These are phyloP conservation scores for Neurospora sp. DNA, from an alignment of 495 filamentous ascomycete species.

Conservation along the genomic window DNA sequence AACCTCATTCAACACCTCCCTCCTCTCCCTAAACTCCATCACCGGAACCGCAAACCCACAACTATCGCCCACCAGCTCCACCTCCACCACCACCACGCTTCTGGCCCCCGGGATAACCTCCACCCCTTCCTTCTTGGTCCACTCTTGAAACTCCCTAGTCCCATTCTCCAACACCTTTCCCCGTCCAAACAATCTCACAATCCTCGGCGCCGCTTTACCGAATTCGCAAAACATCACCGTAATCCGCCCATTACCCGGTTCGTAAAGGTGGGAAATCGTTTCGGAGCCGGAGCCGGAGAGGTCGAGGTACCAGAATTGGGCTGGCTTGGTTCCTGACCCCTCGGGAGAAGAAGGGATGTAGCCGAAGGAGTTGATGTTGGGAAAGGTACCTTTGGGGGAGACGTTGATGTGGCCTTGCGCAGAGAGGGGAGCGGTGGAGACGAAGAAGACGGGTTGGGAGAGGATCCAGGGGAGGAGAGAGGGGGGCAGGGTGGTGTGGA, in stretches of 20 bases:
- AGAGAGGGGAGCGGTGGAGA: constrained; percentile 52
- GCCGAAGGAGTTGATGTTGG: constrained; percentile 39
- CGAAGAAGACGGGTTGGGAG: constrained; percentile 57
- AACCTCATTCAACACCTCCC: constrained; percentile 36
- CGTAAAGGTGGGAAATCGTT: constrained; percentile 62
- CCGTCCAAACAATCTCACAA: constrained; percentile 60
- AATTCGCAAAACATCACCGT: constrained; percentile 67
- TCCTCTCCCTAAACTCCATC: constrained; percentile 40
- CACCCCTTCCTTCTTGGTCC: constrained; percentile 37
- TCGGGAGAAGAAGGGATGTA: constrained; percentile 25
- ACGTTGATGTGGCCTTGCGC: constrained; percentile 51
- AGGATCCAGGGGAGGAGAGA: constrained; percentile 48
- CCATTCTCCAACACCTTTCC: constrained; percentile 55
- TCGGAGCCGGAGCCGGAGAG: constrained; percentile 61
- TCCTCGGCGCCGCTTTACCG: constrained; percentile 39
- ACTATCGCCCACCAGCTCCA: constrained; percentile 51
- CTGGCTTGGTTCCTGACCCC: constrained; percentile 14
- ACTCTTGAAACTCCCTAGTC: constrained; percentile 32
- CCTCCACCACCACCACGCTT: constrained; percentile 52
- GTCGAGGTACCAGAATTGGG: constrained; percentile 58
- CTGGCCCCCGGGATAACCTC: constrained; percentile 39
- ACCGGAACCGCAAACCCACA: constrained; percentile 46
- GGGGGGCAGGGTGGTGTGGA: constrained; percentile 49
- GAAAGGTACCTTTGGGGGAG: constrained; percentile 54
- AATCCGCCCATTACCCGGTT: constrained; percentile 55